Evolutionary conservation across 78 protist species (phyloP), one percentile per base, ranked within the genome.

Genomic region (Chrysochromulina parva): DNA sequence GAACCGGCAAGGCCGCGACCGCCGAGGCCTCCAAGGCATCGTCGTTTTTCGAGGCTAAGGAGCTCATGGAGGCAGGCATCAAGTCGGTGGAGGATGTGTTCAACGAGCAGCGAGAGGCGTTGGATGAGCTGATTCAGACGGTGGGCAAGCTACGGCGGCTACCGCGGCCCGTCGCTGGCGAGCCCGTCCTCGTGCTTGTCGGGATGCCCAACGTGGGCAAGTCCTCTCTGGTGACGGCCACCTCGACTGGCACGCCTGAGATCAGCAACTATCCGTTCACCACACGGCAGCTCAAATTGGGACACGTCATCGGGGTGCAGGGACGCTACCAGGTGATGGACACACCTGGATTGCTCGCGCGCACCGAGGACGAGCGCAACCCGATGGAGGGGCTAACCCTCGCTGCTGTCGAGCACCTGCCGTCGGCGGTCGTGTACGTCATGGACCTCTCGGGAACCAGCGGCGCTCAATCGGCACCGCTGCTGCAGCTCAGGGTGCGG

Each of bases 141-240:
- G 53, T 19, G 82, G 57, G 48, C 57, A 38, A 19, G 82, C 82
- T 78, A 1, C 86, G 86, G 20, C 0, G n/a, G 55, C 60, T 78
- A 62, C 86, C 86, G 3, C 4, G 14, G 20, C 52, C n/a, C 50
- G 2, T 0, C 47, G 4, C 47, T 38, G 22, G 9, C 47, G 86
- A 22, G 62, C 86, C 86, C 48, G n/a, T 78, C 24, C 24, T 4
- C 53, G 86, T 78, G 86, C 86, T 78, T 10, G 86, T 78, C 62
- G 86, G 86, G 62, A 53, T 78, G 86, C 86, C 86, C 62, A 78
- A 78, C 86, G 86, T 78, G 28, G 86, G 86, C 62, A 78, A 78
- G 86, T 53, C 62, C 22, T 53, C 62, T 48, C 7, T 78, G n/a
- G 86, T 78, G 3, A 24, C 14, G 48, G 86, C 86, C 0, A 53